These are phyloP conservation scores for Colletotrichum sidae DNA, from an alignment of 2,329 filamentous ascomycete genomes.

Conservation along the genomic window DNA sequence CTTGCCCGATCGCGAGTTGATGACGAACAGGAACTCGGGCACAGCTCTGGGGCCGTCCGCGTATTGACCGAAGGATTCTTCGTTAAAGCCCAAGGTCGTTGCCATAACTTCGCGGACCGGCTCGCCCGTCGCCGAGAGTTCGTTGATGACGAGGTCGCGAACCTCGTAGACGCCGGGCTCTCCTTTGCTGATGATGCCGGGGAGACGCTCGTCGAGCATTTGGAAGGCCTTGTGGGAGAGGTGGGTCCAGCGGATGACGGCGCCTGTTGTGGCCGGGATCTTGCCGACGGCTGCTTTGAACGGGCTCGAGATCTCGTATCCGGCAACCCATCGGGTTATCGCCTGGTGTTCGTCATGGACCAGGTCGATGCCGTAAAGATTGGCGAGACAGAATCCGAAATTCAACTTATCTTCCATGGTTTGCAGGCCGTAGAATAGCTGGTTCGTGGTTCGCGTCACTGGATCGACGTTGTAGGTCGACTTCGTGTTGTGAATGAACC, in stretches of 20 bases:
- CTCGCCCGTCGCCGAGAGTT: neutral
- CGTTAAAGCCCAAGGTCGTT: conserved; percentile 1
- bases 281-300: conserved; percentile 1
- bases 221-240: neutral
- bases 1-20: conserved; percentile 2
- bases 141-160: neutral
- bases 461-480: too few species aligned
- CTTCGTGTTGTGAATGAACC: too few species aligned
- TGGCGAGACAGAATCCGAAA: too few species aligned
- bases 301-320: neutral
- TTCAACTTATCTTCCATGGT: too few species aligned
- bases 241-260: neutral
- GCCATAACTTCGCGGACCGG: conserved; percentile 3
- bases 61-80: neutral
- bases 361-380: too few species aligned
- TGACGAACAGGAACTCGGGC: neutral
- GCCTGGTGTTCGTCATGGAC: neutral
- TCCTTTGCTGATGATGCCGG: conserved; percentile 5
- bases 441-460: too few species aligned
- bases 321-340: neutral
- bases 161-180: conserved; percentile 1
- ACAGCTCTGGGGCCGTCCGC: neutral
- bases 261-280: neutral
- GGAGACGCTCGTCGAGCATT: conserved; percentile 8
- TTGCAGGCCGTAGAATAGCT: too few species aligned